Evolutionary conservation across 192 early-diverging fungal species (phyloP).

Genomic region (Rhizophagus sp.): DNA sequence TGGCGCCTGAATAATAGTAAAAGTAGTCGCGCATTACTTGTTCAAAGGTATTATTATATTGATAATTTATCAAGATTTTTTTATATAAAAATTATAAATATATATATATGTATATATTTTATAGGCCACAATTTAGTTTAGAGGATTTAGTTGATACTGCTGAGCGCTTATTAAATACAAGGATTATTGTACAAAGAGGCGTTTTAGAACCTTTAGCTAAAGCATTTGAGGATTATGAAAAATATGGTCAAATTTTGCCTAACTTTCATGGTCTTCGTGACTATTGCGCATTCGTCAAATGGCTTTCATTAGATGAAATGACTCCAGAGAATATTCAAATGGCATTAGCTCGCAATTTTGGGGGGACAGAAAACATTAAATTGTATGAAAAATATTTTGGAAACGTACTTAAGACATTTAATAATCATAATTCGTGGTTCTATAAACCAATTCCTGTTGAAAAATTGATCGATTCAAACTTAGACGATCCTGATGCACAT

Average conservation of each 20-base stretch:
- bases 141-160: slow-evolving; percentile 1
- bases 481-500: neutral
- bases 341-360: slow-evolving; percentile 30
- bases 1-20: slow-evolving; percentile 32
- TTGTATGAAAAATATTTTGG: slow-evolving; percentile 5
- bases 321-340: neutral
- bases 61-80: too few relatives aligned
- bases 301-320: neutral
- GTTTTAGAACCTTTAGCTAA: neutral
- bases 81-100: too few relatives aligned
- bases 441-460: slow-evolving; percentile 1
- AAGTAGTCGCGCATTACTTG: slow-evolving; percentile 24
- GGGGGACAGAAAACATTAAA: neutral
- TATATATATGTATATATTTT: neutral
- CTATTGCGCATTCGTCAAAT: neutral
- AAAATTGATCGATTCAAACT: slow-evolving; percentile 14
- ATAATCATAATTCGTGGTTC: neutral
- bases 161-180: neutral
- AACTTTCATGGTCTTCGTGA: slow-evolving; percentile 31
- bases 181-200: neutral
- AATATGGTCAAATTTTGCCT: neutral
- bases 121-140: neutral
- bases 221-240: neutral
- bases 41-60: slow-evolving; percentile 9
- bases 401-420: neutral